Conservation (phyloP, 2,329 filamentous ascomycete genomes). For the Penicillium italicum region DNA sequence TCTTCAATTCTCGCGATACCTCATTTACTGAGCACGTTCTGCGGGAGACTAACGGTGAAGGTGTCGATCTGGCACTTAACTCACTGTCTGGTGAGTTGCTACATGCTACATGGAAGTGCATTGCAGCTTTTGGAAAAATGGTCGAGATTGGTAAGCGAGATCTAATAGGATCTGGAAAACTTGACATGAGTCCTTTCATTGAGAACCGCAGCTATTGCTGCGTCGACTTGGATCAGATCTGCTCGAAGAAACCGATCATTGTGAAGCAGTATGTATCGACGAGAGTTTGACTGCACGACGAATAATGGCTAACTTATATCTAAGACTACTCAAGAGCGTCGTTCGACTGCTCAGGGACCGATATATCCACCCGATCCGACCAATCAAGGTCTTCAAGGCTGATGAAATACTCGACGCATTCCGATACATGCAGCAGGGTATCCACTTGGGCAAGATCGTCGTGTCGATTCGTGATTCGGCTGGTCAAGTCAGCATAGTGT, state of each 20-base stretch:
- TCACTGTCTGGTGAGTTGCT: conserved; percentile 27
- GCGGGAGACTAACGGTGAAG: conserved; percentile 16
- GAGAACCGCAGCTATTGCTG: conserved; percentile 23
- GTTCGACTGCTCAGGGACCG: conserved; percentile 9
- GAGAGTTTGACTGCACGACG: neutral
- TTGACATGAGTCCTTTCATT: conserved; percentile 24
- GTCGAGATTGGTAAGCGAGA: conserved; percentile 31
- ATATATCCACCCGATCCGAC: conserved; percentile 17
- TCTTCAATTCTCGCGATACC: conserved; percentile 24
- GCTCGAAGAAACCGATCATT: conserved; percentile 1
- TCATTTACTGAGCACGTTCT: conserved; percentile 18
- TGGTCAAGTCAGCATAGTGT: neutral
- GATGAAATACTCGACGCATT: conserved; percentile 40
- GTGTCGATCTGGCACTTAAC: conserved; percentile 30
- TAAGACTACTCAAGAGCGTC: neutral
- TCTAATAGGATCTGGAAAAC: conserved; percentile 17
- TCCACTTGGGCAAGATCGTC: conserved; percentile 48
- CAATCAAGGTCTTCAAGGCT: conserved; percentile 22
- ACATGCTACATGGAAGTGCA: conserved; percentile 30
- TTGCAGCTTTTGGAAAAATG: conserved; percentile 30
- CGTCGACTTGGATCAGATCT: conserved; percentile 23
- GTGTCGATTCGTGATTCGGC: conserved; percentile 6
- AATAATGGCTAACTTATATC: too few relatives aligned
- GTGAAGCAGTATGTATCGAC: conserved; percentile 4
- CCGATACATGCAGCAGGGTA: conserved; percentile 43